Percentiles rank a stretch among this genome's conserved stretches.
Conservation (phyloP, 2,329 filamentous ascomycete species). For the Rugonectria rugulosa region DNA sequence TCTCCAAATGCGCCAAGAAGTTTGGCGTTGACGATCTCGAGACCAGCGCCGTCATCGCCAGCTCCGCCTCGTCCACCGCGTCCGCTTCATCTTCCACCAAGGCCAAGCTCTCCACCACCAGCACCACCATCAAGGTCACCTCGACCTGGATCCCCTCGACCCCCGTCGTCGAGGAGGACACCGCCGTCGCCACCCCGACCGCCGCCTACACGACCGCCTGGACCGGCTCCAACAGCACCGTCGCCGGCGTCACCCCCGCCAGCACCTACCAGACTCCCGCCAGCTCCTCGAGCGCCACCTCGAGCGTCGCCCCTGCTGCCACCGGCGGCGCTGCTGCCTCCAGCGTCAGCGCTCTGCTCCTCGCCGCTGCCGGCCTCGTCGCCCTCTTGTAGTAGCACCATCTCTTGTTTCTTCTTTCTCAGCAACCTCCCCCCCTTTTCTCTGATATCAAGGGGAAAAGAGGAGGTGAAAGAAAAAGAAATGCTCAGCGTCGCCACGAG, state of each 20-base stretch:
- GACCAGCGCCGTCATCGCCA: slow-evolving; percentile 47
- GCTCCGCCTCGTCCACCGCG: slow-evolving; percentile 43
- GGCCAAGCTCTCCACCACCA: slow-evolving; percentile 36
- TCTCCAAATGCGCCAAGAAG: slow-evolving; percentile 61
- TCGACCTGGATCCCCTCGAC: slow-evolving; percentile 36
- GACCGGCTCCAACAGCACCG: slow-evolving; percentile 45
- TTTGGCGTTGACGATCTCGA: slow-evolving; percentile 51
- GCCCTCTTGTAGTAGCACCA: slow-evolving; percentile 50
- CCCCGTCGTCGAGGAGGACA: slow-evolving; percentile 33
- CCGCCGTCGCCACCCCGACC: slow-evolving; percentile 39
- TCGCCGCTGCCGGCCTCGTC: slow-evolving; percentile 46
- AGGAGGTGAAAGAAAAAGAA: slow-evolving; percentile 14
- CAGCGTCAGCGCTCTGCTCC: slow-evolving; percentile 47
- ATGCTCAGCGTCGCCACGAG: slow-evolving; percentile 42
- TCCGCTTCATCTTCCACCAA: slow-evolving; percentile 38
- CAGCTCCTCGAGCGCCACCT: slow-evolving; percentile 23
- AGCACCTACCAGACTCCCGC: slow-evolving; percentile 33
- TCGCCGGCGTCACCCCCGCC: slow-evolving; percentile 35
- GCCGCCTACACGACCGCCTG: slow-evolving; percentile 40
- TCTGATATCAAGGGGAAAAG: slow-evolving; percentile 24
- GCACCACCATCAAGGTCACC: slow-evolving; percentile 35
- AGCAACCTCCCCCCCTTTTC: not conserved
- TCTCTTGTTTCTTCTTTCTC: too few species aligned
- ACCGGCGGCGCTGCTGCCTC: slow-evolving; percentile 42
- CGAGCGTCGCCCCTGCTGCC: slow-evolving; percentile 31